These are phyloP conservation scores for Penicillium pulvis DNA, from an alignment of 495 filamentous ascomycete species.

Conservation along the genomic window DNA sequence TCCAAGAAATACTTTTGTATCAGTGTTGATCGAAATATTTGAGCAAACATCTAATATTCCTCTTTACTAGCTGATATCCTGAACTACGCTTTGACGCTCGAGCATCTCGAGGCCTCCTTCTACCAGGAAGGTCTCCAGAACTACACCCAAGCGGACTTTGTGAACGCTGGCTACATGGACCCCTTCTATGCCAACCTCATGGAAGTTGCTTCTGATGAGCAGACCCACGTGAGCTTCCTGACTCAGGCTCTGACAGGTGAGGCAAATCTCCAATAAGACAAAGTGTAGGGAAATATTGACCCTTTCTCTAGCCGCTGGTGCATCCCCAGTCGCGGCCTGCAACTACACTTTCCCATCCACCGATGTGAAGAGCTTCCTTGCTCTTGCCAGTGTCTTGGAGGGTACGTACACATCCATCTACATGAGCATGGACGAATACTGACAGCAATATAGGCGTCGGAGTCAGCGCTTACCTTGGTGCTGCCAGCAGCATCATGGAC, in stretches of 20 bases:
- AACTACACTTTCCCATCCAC: slow-evolving; percentile 60
- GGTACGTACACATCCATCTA: background rate
- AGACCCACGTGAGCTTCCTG: slow-evolving; percentile 59
- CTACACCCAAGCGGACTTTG: slow-evolving; percentile 54
- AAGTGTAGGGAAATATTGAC: background rate
- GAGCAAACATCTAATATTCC: background rate
- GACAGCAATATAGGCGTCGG: slow-evolving; percentile 34
- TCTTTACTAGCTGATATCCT: slow-evolving; percentile 31
- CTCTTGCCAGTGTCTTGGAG: slow-evolving; percentile 56
- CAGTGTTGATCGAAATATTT: background rate
- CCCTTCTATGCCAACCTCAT: slow-evolving; percentile 56
- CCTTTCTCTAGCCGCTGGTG: slow-evolving; percentile 39
- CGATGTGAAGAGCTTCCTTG: slow-evolving; percentile 48
- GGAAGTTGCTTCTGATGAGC: slow-evolving; percentile 56
- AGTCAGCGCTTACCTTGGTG: slow-evolving; percentile 62
- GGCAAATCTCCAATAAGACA: slow-evolving; percentile 3
- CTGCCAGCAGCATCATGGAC: slow-evolving; percentile 57
- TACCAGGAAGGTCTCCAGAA: slow-evolving; percentile 60
- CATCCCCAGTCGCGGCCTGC: slow-evolving; percentile 52
- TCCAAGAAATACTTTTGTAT: background rate
- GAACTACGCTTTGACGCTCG: slow-evolving; percentile 37
- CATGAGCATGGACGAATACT: background rate
- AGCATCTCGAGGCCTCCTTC: slow-evolving; percentile 47
- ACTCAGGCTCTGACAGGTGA: slow-evolving; percentile 48
- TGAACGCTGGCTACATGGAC: slow-evolving; percentile 48